Percentiles rank a stretch among this genome's conserved stretches.
Conservation (phyloP, 164 flowering plant species). For the Stephania yunnanensis region DNA sequence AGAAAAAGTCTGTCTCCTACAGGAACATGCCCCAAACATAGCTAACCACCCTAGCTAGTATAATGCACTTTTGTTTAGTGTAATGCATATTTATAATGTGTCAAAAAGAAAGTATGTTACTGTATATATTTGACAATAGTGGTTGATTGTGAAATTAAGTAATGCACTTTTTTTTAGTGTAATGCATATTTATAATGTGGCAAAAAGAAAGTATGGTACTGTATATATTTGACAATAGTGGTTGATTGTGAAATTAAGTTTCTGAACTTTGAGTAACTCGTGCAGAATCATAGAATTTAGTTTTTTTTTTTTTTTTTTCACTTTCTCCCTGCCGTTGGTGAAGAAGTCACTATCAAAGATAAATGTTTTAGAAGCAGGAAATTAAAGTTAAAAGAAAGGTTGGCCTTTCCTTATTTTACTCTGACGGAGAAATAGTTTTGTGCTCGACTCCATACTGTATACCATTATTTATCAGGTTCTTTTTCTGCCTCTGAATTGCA, state of each 20-base stretch:
- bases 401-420: too few relatives aligned
- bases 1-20: too few relatives aligned
- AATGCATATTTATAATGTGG: neutral
- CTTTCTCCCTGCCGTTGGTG: neutral
- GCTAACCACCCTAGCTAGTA: too few relatives aligned
- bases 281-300: neutral
- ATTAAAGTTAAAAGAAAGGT: too few relatives aligned
- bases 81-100: neutral
- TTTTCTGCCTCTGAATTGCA: too few relatives aligned
- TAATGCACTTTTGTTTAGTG: neutral
- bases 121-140: neutral
- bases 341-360: neutral
- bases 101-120: neutral
- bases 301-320: neutral
- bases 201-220: neutral
- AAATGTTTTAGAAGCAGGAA: too few relatives aligned
- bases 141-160: neutral
- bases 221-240: neutral
- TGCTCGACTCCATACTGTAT: too few relatives aligned
- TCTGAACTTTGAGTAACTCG: neutral
- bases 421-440: too few relatives aligned
- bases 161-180: neutral
- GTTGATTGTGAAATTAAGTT: neutral
- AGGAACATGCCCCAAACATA: too few relatives aligned
- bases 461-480: too few relatives aligned